A percentile compares a stretch with the other conserved stretches of the same genome.
phyloP scores from a whole-genome alignment of 768 basidiomycete species.

The Astraeus odoratus region DNA sequence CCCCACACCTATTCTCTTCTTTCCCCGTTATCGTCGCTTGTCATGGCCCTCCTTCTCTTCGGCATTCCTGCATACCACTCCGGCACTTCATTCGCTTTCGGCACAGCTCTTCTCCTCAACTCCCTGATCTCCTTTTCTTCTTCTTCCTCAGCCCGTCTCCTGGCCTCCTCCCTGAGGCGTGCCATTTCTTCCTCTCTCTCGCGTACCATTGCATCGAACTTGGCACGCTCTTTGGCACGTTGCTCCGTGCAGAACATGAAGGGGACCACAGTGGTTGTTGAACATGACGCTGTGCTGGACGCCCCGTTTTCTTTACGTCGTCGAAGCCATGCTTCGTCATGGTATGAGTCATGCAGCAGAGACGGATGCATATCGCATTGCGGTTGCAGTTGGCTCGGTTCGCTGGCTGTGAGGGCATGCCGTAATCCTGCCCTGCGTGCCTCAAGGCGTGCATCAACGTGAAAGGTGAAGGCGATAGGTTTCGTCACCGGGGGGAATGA shows the following conservation, averaged over 20 bases:
- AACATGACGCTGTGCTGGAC: not conserved
- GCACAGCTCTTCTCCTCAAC: conserved; percentile 55
- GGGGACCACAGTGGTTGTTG: conserved; percentile 10
- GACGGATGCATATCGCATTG: conserved; percentile 39
- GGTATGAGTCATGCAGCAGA: conserved; percentile 47
- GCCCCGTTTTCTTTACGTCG: conserved; percentile 32
- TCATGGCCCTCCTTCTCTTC: conserved; percentile 38
- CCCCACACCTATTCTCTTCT: too few species aligned
- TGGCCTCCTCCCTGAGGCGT: conserved; percentile 38
- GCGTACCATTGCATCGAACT: conserved; percentile 53
- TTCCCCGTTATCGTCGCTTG: not conserved
- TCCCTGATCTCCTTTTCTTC: conserved; percentile 58
- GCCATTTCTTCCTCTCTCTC: conserved; percentile 51
- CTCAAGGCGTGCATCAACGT: conserved; percentile 41
- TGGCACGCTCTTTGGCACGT: conserved; percentile 54
- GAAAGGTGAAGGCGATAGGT: conserved; percentile 48
- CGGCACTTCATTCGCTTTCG: conserved; percentile 65
- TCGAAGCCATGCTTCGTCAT: conserved; percentile 19
- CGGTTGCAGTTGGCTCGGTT: conserved; percentile 11
- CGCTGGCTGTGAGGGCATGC: conserved; percentile 3
- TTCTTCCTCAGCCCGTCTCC: conserved; percentile 41
- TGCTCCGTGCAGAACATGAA: conserved; percentile 46
- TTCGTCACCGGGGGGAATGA: too few species aligned
- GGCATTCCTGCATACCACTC: conserved; percentile 73
- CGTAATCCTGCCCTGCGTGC: conserved; percentile 32